Conservation (phyloP, 352 stramenopile genomes). For the Phytophthora europaea region DNA sequence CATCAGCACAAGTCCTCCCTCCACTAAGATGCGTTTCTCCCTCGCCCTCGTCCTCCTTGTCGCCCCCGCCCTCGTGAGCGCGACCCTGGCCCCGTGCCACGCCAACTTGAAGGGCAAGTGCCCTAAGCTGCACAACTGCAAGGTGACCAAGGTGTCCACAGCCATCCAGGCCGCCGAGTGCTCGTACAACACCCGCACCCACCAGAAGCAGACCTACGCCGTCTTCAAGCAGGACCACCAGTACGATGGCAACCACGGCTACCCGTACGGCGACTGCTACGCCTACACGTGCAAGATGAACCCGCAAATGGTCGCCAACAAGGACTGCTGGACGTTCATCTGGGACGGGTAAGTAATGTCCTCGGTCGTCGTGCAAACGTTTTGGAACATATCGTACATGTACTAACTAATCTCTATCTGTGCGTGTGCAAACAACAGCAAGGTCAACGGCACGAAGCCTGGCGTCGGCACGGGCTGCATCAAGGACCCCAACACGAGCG, state of each 20-base stretch:
- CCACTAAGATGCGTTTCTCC: slow-evolving; percentile 32
- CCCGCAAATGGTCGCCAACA: slow-evolving; percentile 29
- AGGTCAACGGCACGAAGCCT: slow-evolving; percentile 13
- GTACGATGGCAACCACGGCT: slow-evolving; percentile 45
- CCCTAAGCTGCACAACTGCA: slow-evolving; percentile 32
- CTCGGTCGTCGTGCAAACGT: too few species aligned
- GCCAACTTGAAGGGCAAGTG: slow-evolving; percentile 39
- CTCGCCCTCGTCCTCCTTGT: slow-evolving; percentile 29
- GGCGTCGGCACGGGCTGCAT: slow-evolving; percentile 43
- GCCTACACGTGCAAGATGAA: slow-evolving; percentile 38
- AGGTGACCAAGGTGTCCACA: slow-evolving; percentile 22
- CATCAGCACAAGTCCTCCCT: slow-evolving; percentile 11
- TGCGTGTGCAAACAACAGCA: slow-evolving; percentile 27
- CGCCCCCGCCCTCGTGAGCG: slow-evolving; percentile 33
- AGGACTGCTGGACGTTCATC: slow-evolving; percentile 51
- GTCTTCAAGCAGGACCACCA: slow-evolving; percentile 43
- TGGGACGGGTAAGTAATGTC: slow-evolving; percentile 43
- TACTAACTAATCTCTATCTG: too few species aligned
- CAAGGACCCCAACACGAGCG: slow-evolving; percentile 27
- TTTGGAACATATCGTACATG: too few species aligned
- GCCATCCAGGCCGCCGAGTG: slow-evolving; percentile 53
- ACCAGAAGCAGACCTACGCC: slow-evolving; percentile 42
- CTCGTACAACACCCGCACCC: slow-evolving; percentile 48
- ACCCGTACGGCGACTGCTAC: slow-evolving; percentile 40
- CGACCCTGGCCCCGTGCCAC: slow-evolving; percentile 33